A percentile compares a stretch with the other conserved stretches of the same genome.
Conservation (phyloP, 169 alveolate species). For the Besnoitia besnoiti region DNA sequence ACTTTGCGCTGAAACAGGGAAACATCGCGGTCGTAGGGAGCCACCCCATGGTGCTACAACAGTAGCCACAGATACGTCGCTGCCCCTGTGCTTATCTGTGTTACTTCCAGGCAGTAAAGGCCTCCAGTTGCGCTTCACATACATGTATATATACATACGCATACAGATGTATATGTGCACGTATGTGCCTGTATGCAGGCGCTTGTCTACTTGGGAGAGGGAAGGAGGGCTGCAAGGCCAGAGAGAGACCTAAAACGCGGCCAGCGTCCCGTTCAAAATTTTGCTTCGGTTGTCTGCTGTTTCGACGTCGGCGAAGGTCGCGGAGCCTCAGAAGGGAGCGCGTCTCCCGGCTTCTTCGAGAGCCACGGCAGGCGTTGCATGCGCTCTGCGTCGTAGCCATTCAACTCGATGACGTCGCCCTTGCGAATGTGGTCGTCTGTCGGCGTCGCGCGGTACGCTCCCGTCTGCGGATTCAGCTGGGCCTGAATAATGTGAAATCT, state of each 20-base stretch:
- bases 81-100: too few relatives aligned
- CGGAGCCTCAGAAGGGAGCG: background rate
- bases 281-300: background rate
- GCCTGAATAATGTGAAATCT: slow-evolving; percentile 64
- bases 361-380: slow-evolving; percentile 27
- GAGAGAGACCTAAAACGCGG: too few relatives aligned
- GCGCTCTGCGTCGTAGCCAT: slow-evolving; percentile 38
- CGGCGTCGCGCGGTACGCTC: slow-evolving; percentile 46
- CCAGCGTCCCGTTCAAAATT: background rate
- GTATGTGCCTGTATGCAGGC: background rate
- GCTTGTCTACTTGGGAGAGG: background rate
- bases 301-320: background rate
- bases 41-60: too few relatives aligned
- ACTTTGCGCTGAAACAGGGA: too few relatives aligned
- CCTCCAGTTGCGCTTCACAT: too few relatives aligned
- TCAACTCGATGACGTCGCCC: slow-evolving; percentile 61
- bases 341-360: background rate
- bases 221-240: background rate
- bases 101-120: too few relatives aligned
- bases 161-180: background rate
- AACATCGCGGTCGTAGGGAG: too few relatives aligned
- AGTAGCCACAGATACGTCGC: too few relatives aligned
- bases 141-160: background rate
- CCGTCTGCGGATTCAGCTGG: slow-evolving; percentile 59
- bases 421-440: slow-evolving; percentile 63